These are phyloP conservation scores for Sarocladiaceae sp. DNA, from an alignment of 2,329 filamentous ascomycete genomes.

Conservation along the genomic window DNA sequence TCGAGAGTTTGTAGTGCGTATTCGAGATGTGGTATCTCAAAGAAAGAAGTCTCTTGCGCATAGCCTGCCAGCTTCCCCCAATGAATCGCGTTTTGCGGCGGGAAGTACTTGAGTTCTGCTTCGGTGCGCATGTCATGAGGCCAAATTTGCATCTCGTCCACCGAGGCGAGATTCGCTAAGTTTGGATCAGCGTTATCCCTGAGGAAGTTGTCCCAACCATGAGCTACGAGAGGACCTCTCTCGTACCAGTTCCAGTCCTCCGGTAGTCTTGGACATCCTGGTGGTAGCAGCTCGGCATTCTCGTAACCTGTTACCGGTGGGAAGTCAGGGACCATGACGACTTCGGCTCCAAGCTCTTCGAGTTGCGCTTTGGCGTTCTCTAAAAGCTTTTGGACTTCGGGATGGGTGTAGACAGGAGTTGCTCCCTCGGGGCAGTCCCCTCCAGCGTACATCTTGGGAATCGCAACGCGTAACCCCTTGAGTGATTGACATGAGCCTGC, in stretches of 20 bases:
- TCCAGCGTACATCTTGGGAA: constrained; percentile 48
- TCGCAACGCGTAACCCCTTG: constrained; percentile 39
- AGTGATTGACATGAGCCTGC: constrained; percentile 29
- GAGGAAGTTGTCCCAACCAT: constrained; percentile 17
- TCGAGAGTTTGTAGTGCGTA: constrained; percentile 42
- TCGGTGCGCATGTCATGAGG: constrained; percentile 21
- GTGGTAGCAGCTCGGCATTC: constrained; percentile 35
- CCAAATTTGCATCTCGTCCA: constrained; percentile 34
- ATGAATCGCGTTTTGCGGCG: constrained; percentile 16
- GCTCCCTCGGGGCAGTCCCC: constrained; percentile 20
- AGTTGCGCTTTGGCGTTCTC: constrained; percentile 28
- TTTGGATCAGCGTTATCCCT: constrained; percentile 33
- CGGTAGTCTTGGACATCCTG: constrained; percentile 28
- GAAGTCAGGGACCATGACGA: constrained; percentile 38
- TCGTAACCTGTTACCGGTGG: constrained; percentile 42
- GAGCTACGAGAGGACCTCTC: constrained; percentile 14
- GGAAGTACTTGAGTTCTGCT: constrained; percentile 16
- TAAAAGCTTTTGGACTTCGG: constrained; percentile 22
- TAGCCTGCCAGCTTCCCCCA: constrained; percentile 17
- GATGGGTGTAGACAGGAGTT: constrained; percentile 14
- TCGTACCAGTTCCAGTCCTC: constrained; percentile 38
- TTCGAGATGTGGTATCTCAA: constrained; percentile 35
- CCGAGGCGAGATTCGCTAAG: constrained; percentile 28
- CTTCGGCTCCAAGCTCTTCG: constrained; percentile 34
- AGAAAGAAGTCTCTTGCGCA: constrained; percentile 25